Conservation (phyloP, 2,329 filamentous ascomycete genomes). For the Mollisiaceae sp. region DNA sequence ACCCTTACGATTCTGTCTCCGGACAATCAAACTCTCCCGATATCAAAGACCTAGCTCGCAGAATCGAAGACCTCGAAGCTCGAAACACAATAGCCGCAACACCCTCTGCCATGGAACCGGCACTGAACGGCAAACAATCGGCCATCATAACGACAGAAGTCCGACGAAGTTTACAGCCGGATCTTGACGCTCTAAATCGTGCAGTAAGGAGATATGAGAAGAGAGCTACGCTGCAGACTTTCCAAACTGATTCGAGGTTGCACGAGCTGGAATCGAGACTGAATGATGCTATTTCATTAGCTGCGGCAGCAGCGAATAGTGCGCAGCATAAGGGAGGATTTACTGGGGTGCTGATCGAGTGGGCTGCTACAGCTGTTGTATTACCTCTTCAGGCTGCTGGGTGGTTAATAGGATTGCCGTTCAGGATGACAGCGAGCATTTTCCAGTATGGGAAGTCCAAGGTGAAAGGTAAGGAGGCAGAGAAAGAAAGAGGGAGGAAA, state of each 20-base stretch:
- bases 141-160: slow-evolving; percentile 58
- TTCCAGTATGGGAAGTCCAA: slow-evolving; percentile 33
- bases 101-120: slow-evolving; percentile 41
- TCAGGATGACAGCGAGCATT: slow-evolving; percentile 31
- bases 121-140: slow-evolving; percentile 47
- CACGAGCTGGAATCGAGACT: slow-evolving; percentile 72
- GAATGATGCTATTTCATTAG: slow-evolving; percentile 80
- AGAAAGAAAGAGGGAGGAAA: slow-evolving; percentile 24
- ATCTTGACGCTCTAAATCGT: slow-evolving; percentile 86
- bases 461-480: slow-evolving; percentile 22
- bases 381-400: slow-evolving; percentile 38
- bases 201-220: slow-evolving; percentile 93
- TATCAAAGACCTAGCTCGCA: slow-evolving; percentile 63
- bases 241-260: slow-evolving; percentile 78
- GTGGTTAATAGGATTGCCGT: slow-evolving; percentile 34
- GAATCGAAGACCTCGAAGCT: slow-evolving; percentile 72
- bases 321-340: slow-evolving; percentile 32
- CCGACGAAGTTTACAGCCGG: slow-evolving; percentile 71
- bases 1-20: slow-evolving; percentile 49
- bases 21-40: slow-evolving; percentile 37
- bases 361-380: slow-evolving; percentile 36
- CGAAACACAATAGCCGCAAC: slow-evolving; percentile 51
- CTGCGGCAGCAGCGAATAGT: slow-evolving; percentile 69
- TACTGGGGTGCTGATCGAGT: slow-evolving; percentile 36
- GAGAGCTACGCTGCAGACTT: slow-evolving; percentile 74